Evolutionary conservation across 306 rosid genomes (phyloP).

Genomic region (Pyrus bretschneideri): DNA sequence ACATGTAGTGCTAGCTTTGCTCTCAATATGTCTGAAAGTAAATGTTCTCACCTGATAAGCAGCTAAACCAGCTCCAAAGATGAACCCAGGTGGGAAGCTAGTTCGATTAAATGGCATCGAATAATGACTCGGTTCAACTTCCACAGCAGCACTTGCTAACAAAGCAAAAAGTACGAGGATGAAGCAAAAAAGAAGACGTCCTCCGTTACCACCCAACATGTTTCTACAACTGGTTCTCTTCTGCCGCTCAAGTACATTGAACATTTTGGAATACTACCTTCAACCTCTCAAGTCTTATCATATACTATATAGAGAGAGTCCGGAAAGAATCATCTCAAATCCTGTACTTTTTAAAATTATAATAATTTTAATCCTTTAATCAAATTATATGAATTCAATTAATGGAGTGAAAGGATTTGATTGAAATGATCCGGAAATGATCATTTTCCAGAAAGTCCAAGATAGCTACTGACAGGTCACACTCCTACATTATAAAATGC

Average conservation of each 20-base stretch:
- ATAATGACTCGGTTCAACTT: constrained; percentile 2
- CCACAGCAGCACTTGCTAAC: background rate
- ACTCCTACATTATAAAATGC: background rate
- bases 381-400: too few species aligned
- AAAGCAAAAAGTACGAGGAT: background rate
- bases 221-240: too few species aligned
- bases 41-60: constrained; percentile 16
- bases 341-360: too few species aligned
- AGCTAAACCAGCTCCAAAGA: constrained; percentile 23
- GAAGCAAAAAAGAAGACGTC: background rate
- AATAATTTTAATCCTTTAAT: too few species aligned
- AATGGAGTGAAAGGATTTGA: too few species aligned
- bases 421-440: too few species aligned
- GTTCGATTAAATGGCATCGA: constrained; percentile 6
- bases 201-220: background rate
- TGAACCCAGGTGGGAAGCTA: constrained; percentile 12
- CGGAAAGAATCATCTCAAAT: too few species aligned
- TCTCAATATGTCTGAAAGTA: background rate
- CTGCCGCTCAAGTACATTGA: too few species aligned
- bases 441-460: too few species aligned
- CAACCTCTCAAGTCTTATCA: too few species aligned
- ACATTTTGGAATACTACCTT: too few species aligned
- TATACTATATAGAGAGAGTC: too few species aligned
- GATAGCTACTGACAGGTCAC: background rate
- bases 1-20: background rate